phyloP scores from a whole-genome alignment of 306 rosid genomes.

The Prunus armeniaca region DNA sequence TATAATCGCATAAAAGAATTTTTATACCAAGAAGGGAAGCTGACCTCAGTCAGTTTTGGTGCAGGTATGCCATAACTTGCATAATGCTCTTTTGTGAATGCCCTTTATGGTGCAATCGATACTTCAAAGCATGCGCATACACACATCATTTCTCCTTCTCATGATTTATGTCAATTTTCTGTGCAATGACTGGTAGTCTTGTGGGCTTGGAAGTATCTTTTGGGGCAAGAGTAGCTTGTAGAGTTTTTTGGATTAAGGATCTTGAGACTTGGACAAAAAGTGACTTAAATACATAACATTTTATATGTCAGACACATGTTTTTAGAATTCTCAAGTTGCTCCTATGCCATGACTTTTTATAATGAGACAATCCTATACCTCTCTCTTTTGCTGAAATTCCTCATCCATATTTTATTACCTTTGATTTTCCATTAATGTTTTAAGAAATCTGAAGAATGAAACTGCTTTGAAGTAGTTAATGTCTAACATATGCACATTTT shows the following conservation, averaged over 20 bases:
- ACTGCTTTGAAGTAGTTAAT: neutral
- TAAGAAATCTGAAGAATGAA: neutral
- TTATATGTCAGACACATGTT: neutral
- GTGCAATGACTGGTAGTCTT: neutral
- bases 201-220: neutral
- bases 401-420: neutral
- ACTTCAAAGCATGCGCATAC: neutral
- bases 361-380: neutral
- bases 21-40: conserved; percentile 78
- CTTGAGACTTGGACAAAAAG: neutral
- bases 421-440: neutral
- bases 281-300: neutral
- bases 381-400: neutral
- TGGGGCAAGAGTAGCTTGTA: neutral
- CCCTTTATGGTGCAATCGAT: neutral
- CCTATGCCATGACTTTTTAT: neutral
- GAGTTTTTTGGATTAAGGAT: neutral
- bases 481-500: neutral
- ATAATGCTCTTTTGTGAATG: neutral
- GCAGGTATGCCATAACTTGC: conserved; percentile 53
- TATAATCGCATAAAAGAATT: conserved; percentile 67
- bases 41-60: conserved; percentile 78
- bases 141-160: neutral
- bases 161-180: neutral
- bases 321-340: neutral